These are phyloP conservation scores for Neonectria punicea DNA, from an alignment of 2,329 filamentous ascomycete species.

Conservation along the genomic window DNA sequence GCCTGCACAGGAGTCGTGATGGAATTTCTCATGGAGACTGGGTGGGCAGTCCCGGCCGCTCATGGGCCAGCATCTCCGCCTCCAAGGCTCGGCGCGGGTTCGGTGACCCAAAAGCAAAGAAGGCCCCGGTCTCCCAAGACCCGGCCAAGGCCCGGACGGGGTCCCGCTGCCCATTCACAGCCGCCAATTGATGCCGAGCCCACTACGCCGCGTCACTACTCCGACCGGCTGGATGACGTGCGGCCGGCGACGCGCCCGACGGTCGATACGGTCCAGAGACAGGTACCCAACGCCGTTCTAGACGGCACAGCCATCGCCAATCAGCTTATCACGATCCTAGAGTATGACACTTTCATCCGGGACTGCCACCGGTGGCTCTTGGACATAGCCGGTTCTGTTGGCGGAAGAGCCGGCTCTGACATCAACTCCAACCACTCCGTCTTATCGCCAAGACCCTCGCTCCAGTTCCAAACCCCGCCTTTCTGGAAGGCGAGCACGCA, in stretches of 20 bases:
- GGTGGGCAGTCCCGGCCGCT: constrained; percentile 7
- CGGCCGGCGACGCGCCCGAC: constrained; percentile 26
- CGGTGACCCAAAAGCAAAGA: constrained; percentile 28
- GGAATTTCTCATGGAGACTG: constrained; percentile 26
- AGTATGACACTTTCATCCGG: constrained; percentile 19
- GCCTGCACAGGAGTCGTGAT: not conserved
- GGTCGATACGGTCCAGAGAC: constrained; percentile 24
- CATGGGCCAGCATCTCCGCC: constrained; percentile 25
- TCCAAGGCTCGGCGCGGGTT: constrained; percentile 34
- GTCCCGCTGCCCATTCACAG: constrained; percentile 27
- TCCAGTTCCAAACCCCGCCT: constrained; percentile 38
- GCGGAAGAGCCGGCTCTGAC: constrained; percentile 30
- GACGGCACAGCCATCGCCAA: constrained; percentile 30
- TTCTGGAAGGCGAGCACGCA: constrained; percentile 32
- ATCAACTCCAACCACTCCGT: constrained; percentile 37
- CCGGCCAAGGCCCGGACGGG: constrained; percentile 35
- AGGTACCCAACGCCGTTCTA: constrained; percentile 27
- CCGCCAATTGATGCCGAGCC: constrained; percentile 36
- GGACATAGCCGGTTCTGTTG: constrained; percentile 30
- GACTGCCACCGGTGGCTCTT: constrained; percentile 25
- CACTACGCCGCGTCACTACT: constrained; percentile 43
- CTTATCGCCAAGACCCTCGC: constrained; percentile 38
- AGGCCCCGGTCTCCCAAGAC: constrained; percentile 34
- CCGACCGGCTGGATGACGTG: constrained; percentile 38
- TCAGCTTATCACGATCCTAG: constrained; percentile 10